Base-by-base conservation (phyloP, 176 grass and related monocot genomes). In the Hyparrhenia diplandra region DNA sequence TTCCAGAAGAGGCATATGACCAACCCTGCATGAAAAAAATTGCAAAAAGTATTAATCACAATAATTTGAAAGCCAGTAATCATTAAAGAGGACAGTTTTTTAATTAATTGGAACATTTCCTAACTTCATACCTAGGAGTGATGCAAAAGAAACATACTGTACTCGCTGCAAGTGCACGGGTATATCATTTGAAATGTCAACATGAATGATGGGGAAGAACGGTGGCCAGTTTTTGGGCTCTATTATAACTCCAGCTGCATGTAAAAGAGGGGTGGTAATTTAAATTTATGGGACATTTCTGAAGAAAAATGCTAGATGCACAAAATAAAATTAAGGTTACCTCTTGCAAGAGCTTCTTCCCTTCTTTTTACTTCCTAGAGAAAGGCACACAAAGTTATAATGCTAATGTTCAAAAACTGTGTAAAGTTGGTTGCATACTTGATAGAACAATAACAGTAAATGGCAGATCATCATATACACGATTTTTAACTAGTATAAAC, bases 211-310 rank as follows among this genome's bases (percentile, higher is more conserved):
- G 13, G 92, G 92, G 13, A 91, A 94, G 82, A 94, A 91, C 0
- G 88, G 80, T 51, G 92, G 92, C 88, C 88, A 94, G 58, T 94
- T 94, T n/a, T 65, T 94, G 13, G 74, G 65, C 76, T 94, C 88
- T 67, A 88, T 74, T 17, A 84, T 1, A 46, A 94, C 69, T 32
- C 92, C 92, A 27, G 83, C 92, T 94, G 88, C 41, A 13, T 43
- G 42, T 76, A 41, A 42, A 85, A 75, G 20, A 73, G 4, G 20
- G 34, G 4, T 21, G 27, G 32, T 2, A 3, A 25, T 59, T 18
- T 13, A 51, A 34, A 76, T 5, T 65, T 10, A 51, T 31, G 69
- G 10, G 20, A 13, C 28, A 17, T 59, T 46, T 79, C 12, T 42
- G 3, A 68, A 9, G 13, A 49, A 60, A 54, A 66, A 24, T 62